Conservation (phyloP, 2,329 filamentous ascomycete species). For the Onygenales sp. region DNA sequence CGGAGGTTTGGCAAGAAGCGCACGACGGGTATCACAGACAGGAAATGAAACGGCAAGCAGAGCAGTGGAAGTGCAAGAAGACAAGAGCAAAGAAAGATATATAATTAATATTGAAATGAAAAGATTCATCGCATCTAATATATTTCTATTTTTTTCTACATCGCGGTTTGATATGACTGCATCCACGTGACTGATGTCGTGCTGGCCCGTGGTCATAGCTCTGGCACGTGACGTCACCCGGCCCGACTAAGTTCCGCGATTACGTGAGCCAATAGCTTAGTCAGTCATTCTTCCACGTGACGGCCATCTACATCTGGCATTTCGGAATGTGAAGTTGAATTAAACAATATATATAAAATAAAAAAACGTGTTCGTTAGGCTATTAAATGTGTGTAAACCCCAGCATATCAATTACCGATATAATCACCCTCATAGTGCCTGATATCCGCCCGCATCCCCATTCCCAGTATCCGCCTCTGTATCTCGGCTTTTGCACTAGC, state of each 20-base stretch:
- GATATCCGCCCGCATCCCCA: too few species aligned
- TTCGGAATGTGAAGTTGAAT: too few species aligned
- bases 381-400: too few species aligned
- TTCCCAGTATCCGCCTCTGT: not conserved
- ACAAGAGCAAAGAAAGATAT: not conserved
- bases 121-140: too few species aligned
- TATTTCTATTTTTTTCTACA: not conserved
- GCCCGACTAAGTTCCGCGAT: too few species aligned
- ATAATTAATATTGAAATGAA: not conserved
- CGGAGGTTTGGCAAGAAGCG: not conserved
- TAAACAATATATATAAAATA: not conserved
- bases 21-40: conserved; percentile 1
- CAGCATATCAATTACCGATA: too few species aligned
- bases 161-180: not conserved
- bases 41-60: not conserved
- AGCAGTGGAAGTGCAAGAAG: not conserved
- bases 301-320: not conserved
- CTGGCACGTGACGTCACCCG: not conserved
- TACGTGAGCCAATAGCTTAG: too few species aligned
- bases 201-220: not conserved
- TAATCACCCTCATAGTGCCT: too few species aligned
- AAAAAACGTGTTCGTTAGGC: not conserved
- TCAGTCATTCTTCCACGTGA: not conserved
- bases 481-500: not conserved
- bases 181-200: not conserved